Conservation (phyloP, 2,329 filamentous ascomycete species). For the Davidsoniella eucalypti region DNA sequence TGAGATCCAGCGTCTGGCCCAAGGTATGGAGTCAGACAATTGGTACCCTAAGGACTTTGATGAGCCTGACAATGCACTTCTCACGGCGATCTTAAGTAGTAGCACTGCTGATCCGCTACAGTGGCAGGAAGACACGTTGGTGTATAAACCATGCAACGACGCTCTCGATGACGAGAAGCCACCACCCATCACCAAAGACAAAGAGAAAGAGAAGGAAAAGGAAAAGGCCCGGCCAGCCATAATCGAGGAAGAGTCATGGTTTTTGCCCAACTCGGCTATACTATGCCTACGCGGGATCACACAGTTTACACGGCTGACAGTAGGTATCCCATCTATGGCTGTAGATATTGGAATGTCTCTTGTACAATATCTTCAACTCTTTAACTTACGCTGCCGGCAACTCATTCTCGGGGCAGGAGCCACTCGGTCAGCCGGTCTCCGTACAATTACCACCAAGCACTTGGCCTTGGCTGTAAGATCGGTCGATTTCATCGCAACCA, state of each 20-base stretch:
- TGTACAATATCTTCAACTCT: conserved; percentile 74
- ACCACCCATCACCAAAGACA: conserved; percentile 31
- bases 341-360: conserved; percentile 65
- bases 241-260: conserved; percentile 72
- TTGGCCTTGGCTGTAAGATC: conserved; percentile 83
- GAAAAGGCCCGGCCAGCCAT: conserved; percentile 54
- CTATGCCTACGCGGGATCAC: conserved; percentile 68
- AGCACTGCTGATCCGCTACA: conserved; percentile 53
- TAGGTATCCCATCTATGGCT: conserved; percentile 78
- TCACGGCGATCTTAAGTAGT: conserved; percentile 49
- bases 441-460: conserved; percentile 93
- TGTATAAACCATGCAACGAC: conserved; percentile 35
- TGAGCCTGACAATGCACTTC: conserved; percentile 39
- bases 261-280: conserved; percentile 70
- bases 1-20: conserved; percentile 58
- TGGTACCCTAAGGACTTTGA: conserved; percentile 67
- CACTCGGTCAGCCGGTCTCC: conserved; percentile 72
- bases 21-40: conserved; percentile 63
- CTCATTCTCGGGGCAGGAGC: conserved; percentile 90
- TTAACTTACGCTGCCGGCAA: conserved; percentile 93
- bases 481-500: conserved; percentile 67
- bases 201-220: conserved; percentile 41
- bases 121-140: conserved; percentile 46
- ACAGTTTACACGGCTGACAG: conserved; percentile 65
- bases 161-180: conserved; percentile 21